These are phyloP conservation scores for Cryphonectria nitschkei DNA, from an alignment of 2,329 filamentous ascomycete genomes.

Conservation along the genomic window DNA sequence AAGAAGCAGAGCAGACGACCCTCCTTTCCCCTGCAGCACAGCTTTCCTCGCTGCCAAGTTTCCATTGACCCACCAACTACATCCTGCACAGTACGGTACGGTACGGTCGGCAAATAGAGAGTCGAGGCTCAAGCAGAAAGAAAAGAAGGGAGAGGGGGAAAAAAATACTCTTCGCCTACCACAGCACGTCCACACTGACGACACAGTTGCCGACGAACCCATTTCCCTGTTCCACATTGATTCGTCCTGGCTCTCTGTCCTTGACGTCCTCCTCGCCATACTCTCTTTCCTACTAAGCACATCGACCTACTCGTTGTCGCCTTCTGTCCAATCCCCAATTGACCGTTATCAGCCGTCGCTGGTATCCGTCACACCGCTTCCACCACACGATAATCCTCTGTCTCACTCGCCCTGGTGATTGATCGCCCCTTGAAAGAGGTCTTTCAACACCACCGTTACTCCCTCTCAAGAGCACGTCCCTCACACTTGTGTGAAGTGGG, in stretches of 20 bases:
- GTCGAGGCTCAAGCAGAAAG: slow-evolving; percentile 12
- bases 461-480: slow-evolving; percentile 3
- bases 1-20: slow-evolving; percentile 20
- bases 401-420: slow-evolving; percentile 12
- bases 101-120: background rate
- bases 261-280: slow-evolving; percentile 6
- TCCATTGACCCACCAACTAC: slow-evolving; percentile 20
- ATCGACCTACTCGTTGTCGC: slow-evolving; percentile 13
- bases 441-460: slow-evolving; percentile 8
- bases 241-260: slow-evolving; percentile 4
- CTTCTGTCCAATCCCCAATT: slow-evolving; percentile 15
- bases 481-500: slow-evolving; percentile 20
- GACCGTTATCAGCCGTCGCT: slow-evolving; percentile 22
- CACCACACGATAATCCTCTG: slow-evolving; percentile 18
- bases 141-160: background rate
- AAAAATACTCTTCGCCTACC: background rate
- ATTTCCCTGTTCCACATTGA: background rate
- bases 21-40: slow-evolving; percentile 26
- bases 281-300: background rate
- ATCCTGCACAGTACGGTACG: background rate
- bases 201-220: background rate
- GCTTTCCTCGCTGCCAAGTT: slow-evolving; percentile 29
- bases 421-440: slow-evolving; percentile 9
- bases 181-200: slow-evolving; percentile 6
- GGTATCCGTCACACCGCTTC: slow-evolving; percentile 21